These are phyloP conservation scores for Podospora pseudocomata DNA, from an alignment of 495 filamentous ascomycete species.

Conservation along the genomic window DNA sequence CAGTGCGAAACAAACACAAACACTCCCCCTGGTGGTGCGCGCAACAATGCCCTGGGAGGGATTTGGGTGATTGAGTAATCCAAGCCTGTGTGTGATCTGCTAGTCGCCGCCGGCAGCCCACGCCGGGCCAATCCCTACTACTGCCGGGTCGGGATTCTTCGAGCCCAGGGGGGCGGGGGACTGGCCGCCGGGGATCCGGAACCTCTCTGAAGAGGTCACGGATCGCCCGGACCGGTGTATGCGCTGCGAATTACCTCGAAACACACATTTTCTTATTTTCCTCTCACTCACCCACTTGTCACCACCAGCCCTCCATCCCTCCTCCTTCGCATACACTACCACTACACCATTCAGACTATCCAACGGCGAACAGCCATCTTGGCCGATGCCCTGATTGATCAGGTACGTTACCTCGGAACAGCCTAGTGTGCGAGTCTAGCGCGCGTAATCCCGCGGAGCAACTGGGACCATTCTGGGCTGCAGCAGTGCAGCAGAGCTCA, in stretches of 20 bases:
- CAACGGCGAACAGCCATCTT: slow-evolving; percentile 9
- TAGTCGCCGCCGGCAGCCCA: slow-evolving; percentile 16
- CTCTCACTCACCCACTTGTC: too few relatives aligned
- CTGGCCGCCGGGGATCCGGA: slow-evolving; percentile 22
- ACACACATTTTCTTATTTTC: too few relatives aligned
- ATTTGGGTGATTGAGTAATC: neutral
- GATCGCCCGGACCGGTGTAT: slow-evolving; percentile 24
- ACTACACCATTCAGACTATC: neutral
- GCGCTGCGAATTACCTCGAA: slow-evolving; percentile 1
- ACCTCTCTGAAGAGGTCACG: slow-evolving; percentile 13
- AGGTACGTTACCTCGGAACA: neutral
- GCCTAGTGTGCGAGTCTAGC: neutral
- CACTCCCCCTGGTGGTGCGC: neutral
- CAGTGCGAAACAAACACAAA: neutral
- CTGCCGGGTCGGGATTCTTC: slow-evolving; percentile 17
- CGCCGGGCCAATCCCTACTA: slow-evolving; percentile 19
- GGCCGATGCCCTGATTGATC: neutral
- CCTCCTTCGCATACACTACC: neutral
- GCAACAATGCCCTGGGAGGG: neutral
- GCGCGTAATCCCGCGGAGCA: neutral
- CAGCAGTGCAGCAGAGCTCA: neutral
- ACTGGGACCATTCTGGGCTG: neutral
- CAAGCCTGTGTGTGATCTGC: neutral
- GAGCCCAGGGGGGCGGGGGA: slow-evolving; percentile 10
- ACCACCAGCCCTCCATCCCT: too few relatives aligned